Base-by-base conservation (phyloP, 2,329 filamentous ascomycete species). In the Fusarium sp. region DNA sequence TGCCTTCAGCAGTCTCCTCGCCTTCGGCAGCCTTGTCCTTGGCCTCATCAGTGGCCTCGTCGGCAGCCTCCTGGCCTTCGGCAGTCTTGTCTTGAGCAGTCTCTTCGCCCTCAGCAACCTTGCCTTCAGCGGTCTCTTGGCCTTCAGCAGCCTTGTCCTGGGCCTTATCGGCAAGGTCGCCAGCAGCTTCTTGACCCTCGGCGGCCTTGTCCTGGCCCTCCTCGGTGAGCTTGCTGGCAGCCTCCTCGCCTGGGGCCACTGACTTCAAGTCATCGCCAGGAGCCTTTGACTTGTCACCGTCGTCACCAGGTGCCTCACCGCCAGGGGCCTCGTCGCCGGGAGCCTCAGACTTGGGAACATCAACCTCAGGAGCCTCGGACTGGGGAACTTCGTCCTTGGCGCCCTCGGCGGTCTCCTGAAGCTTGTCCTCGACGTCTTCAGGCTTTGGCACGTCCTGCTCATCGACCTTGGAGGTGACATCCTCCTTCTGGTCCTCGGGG, bases 231-330 rank as follows among this genome's bases (percentile, higher is more conserved):
- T 53, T 28, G 15, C 56, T 56, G n/a, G 52, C 50, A 4, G 77
- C 71, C 3, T 78, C 72, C 41, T 65, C 60, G 7, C 61, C 65
- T 0, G 62, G 65, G 34, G 60, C 66, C 70, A 85, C 84, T 8
- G 78, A 72, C 72, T 87, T 87, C 76, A 66, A 26, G 24, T 55
- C 53, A 8, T 68, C 61, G 12, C 61, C 62, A 25, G 58, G 26
- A 19, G 64, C 32, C 49, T 68, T 66, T 7, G 58, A 67, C 51
- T 67, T 59, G 19, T 48, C 55, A n/a, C 38, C 54, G 1, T 58
- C 61, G 3, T 63, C 58, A 11, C 40, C 48, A 26, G 38, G 56
- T 3, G 29, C 36, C 6, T 62, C 46, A 6, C 38, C 26, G 2
- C 38, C 43, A 8, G 52, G 39, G 11, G 35, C 41, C 22, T 60